Percentiles rank a stretch among this genome's conserved stretches.
Conservation (phyloP, 1,284 basidiomycete species). For the Sporisorium iseilematis-ciliati region DNA sequence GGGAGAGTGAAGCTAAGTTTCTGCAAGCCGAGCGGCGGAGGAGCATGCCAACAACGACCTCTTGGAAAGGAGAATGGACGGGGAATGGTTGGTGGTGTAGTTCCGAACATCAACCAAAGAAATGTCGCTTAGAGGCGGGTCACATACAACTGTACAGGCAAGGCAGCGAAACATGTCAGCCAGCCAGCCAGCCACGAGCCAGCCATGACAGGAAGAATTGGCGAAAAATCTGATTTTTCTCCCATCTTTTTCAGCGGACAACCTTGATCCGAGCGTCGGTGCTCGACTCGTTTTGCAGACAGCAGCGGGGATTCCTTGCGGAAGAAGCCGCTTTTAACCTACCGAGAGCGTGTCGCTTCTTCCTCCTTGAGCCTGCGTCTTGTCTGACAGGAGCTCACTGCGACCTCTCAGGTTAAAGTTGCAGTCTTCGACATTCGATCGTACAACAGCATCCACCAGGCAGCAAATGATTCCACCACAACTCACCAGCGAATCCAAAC, state of each 20-base stretch:
- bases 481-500: not conserved
- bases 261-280: conserved; percentile 17
- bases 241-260: conserved; percentile 17
- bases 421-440: not conserved
- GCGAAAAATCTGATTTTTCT: not conserved
- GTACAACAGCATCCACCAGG: not conserved
- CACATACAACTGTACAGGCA: too few relatives aligned
- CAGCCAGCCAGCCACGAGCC: not conserved
- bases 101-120: conserved; percentile 2
- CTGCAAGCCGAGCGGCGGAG: conserved; percentile 46
- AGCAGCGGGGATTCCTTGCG: conserved; percentile 8
- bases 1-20: conserved; percentile 44
- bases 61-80: not conserved
- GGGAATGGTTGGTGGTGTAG: conserved; percentile 1
- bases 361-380: not conserved
- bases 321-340: conserved; percentile 24
- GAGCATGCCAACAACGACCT: conserved; percentile 50
- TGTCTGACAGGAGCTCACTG: not conserved
- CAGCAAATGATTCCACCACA: not conserved
- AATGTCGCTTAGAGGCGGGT: too few relatives aligned
- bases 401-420: not conserved
- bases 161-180: not conserved
- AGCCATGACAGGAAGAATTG: not conserved
- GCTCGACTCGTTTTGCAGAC: conserved; percentile 3
- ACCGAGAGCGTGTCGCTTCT: not conserved